phyloP scores from a whole-genome alignment of 2,329 filamentous ascomycete species.

The Ascochyta koolunga region DNA sequence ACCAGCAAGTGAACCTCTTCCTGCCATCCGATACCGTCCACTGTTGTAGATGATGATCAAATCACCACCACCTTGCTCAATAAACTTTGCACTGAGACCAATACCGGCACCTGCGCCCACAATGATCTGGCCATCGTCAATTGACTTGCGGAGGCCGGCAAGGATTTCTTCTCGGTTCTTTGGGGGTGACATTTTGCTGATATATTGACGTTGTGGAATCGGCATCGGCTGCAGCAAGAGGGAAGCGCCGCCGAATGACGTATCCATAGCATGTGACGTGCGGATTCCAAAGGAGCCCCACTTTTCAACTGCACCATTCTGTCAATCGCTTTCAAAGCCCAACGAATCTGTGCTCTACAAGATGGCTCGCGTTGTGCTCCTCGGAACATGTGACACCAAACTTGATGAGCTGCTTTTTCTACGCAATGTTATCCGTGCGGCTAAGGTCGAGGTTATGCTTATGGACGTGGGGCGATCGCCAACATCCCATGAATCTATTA shows the following conservation, averaged over 20 bases:
- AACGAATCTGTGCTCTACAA: not conserved
- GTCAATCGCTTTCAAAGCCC: not conserved
- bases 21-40: conserved; percentile 75
- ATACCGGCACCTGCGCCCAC: conserved; percentile 74
- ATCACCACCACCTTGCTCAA: conserved; percentile 71
- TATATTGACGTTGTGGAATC: not conserved
- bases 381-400: conserved; percentile 72
- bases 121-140: conserved; percentile 63
- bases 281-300: not conserved
- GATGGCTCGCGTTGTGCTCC: conserved; percentile 54
- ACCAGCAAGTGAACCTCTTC: conserved; percentile 70
- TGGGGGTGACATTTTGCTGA: conserved; percentile 60
- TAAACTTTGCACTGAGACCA: conserved; percentile 72
- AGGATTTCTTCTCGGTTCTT: conserved; percentile 64
- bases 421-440: conserved; percentile 52
- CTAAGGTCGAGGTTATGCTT: conserved; percentile 51
- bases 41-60: conserved; percentile 76
- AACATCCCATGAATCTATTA: conserved; percentile 54
- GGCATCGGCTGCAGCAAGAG: not conserved
- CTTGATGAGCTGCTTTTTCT: conserved; percentile 64
- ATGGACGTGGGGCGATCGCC: conserved; percentile 62
- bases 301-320: not conserved
- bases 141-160: conserved; percentile 56
- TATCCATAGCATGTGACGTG: conserved; percentile 7
- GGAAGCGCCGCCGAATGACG: conserved; percentile 8